A percentile compares a stretch with the other conserved stretches of the same genome.
Conservation (phyloP, 1,284 basidiomycete species). For the Moesziomyces antarcticus region DNA sequence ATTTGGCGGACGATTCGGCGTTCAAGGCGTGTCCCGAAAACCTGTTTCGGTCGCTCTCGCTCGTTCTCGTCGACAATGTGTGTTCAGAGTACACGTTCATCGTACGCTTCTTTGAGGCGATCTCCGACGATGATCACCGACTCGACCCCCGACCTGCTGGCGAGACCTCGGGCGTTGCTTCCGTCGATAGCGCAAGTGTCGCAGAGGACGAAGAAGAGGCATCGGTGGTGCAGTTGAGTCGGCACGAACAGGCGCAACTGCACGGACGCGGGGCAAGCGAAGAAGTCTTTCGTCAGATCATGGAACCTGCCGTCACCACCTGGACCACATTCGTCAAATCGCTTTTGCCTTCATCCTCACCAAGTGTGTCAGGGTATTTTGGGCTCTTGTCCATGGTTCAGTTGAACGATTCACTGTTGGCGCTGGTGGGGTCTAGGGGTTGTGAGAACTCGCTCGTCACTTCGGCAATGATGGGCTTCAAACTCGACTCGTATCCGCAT, state of each 20-base stretch:
- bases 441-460: constrained; percentile 43
- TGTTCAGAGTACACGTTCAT: constrained; percentile 65
- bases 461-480: constrained; percentile 52
- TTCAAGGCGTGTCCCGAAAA: constrained; percentile 57
- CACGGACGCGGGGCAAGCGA: constrained; percentile 40
- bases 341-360: constrained; percentile 22
- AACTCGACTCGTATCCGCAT: constrained; percentile 55
- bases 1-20: constrained; percentile 56
- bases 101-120: constrained; percentile 60
- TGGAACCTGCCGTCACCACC: constrained; percentile 56
- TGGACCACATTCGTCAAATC: constrained; percentile 46
- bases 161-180: background rate
- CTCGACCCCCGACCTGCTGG: too few species aligned
- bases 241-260: constrained; percentile 33
- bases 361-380: constrained; percentile 32
- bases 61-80: constrained; percentile 64
- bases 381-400: constrained; percentile 45
- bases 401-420: constrained; percentile 48
- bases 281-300: constrained; percentile 64
- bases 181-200: constrained; percentile 15
- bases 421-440: constrained; percentile 22
- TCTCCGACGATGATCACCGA: constrained; percentile 2
- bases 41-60: constrained; percentile 58
- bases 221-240: constrained; percentile 43
- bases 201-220: constrained; percentile 33